Evolutionary conservation across 441 rosid species (phyloP), one percentile per base, ranked within the genome.

Genomic region (Kokia cookei): DNA sequence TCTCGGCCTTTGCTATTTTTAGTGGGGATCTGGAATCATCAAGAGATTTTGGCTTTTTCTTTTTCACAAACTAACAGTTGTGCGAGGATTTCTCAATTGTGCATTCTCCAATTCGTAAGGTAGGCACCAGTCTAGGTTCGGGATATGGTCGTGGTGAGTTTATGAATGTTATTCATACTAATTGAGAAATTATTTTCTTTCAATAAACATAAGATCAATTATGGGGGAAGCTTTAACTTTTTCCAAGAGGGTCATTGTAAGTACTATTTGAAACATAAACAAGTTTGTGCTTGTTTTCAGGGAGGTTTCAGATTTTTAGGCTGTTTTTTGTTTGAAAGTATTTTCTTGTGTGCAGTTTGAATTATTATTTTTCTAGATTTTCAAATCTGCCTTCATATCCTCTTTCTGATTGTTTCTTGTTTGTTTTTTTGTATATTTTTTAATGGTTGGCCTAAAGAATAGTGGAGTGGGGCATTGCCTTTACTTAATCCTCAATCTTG

Each of bases 81-180:
- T 53, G 42, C 29, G 72, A 72, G 77, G 77, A 70, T 79, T 5
- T 74, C 17, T 60, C 71, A 61, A 55, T 65, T 63, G 76, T 73
- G 82, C 78, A 64, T 72, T 76, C 68, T 66, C 78, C 42, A 76
- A 53, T 76, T 76, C 76, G 74, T 82, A 80, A 71, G 80, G 84
- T 82, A 69, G 80, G 32, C 57, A 65, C 74, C 55, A 74, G 67
- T 65, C 64, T 66, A 35, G 68, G 77, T 64, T 74, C 71, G 15
- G 55, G 62, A 43, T 68, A 70, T 68, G 68, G 75, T 65, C 61
- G 29, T 43, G 66, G 75, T 73, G 61, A 60, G 66, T 71, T 27
- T 67, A 40, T 43, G 15, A 67, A 19, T n/a, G n/a, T 35, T 73
- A 24, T 37, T 51, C 70, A 69, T 61, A n/a, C 40, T 24, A 15